phyloP scores from a whole-genome alignment of 2,329 filamentous ascomycete species.

The Chaetomiaceae sp. region DNA sequence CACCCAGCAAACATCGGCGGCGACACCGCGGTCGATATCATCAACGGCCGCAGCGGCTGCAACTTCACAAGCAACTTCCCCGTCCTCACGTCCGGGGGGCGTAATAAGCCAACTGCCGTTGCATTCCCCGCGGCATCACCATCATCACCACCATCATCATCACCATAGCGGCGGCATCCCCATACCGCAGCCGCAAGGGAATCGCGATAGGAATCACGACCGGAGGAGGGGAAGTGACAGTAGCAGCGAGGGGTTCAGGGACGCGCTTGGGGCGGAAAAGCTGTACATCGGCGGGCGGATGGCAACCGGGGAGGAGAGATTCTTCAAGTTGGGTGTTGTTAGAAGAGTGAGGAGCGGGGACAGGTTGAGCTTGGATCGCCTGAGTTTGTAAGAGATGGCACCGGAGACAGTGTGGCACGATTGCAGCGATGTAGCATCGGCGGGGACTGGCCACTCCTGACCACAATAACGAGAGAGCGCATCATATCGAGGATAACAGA shows the following conservation, averaged over 20 bases:
- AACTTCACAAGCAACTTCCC: slow-evolving; percentile 15
- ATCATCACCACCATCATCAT: slow-evolving; percentile 26
- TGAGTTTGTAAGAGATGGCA: slow-evolving; percentile 58
- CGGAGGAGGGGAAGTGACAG: slow-evolving; percentile 68
- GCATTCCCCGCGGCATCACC: slow-evolving; percentile 28
- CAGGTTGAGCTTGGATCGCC: slow-evolving; percentile 66
- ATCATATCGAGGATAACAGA: background rate
- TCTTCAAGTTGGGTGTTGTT: slow-evolving; percentile 76
- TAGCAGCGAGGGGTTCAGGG: slow-evolving; percentile 70
- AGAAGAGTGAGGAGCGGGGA: slow-evolving; percentile 69
- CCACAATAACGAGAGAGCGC: background rate
- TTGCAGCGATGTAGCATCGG: no score
- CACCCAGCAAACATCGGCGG: slow-evolving; percentile 12
- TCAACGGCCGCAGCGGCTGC: slow-evolving; percentile 8
- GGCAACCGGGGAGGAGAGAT: slow-evolving; percentile 71
- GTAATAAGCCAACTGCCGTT: slow-evolving; percentile 31
- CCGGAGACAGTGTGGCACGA: no score
- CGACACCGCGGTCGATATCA: slow-evolving; percentile 21
- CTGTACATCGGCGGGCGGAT: slow-evolving; percentile 79
- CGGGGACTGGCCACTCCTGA: background rate
- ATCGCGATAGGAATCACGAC: slow-evolving; percentile 18
- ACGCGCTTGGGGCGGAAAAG: slow-evolving; percentile 67
- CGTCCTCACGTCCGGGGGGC: slow-evolving; percentile 22
- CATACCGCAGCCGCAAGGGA: slow-evolving; percentile 31
- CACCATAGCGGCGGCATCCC: slow-evolving; percentile 36